Evolutionary conservation across 83 land plant genomes (phyloP).

Genomic region (Isoetes engelmannii): DNA sequence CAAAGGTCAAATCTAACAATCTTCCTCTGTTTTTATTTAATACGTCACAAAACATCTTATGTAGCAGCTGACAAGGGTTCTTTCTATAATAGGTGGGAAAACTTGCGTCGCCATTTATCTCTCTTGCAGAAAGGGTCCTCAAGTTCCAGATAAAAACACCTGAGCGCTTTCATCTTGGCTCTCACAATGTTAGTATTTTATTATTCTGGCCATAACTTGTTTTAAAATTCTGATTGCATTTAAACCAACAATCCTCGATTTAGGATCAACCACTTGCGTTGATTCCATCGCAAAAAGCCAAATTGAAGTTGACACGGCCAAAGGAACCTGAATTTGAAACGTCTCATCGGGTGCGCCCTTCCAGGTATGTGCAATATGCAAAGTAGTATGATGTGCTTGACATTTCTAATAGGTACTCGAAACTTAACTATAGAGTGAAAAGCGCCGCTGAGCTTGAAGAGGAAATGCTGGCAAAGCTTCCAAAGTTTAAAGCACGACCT

Average conservation of each 20-base stretch:
- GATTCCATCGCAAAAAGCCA: constrained; percentile 15
- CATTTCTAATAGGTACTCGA: background rate
- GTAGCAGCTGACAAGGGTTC: background rate
- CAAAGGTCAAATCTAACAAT: background rate
- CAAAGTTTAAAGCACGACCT: constrained; percentile 77
- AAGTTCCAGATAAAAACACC: constrained; percentile 37
- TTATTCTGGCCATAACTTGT: constrained; percentile 6
- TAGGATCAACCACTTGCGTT: background rate
- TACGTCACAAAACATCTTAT: background rate
- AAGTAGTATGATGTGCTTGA: background rate
- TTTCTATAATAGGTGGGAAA: constrained; percentile 23
- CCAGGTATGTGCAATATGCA: constrained; percentile 14
- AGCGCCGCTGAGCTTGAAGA: constrained; percentile 73
- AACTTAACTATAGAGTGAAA: constrained; percentile 35
- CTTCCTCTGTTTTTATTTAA: background rate
- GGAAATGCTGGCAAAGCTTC: constrained; percentile 82
- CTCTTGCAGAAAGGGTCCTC: constrained; percentile 32
- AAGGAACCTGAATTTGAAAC: constrained; percentile 34
- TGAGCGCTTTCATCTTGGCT: constrained; percentile 17
- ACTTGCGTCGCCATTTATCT: constrained; percentile 30
- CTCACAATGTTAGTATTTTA: background rate
- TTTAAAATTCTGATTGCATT: background rate
- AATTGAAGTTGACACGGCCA: constrained; percentile 33
- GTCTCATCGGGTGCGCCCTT: constrained; percentile 27
- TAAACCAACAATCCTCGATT: background rate